Evolutionary conservation across 164 flowering plant genomes (phyloP).

Genomic region (Vitis amurensis): DNA sequence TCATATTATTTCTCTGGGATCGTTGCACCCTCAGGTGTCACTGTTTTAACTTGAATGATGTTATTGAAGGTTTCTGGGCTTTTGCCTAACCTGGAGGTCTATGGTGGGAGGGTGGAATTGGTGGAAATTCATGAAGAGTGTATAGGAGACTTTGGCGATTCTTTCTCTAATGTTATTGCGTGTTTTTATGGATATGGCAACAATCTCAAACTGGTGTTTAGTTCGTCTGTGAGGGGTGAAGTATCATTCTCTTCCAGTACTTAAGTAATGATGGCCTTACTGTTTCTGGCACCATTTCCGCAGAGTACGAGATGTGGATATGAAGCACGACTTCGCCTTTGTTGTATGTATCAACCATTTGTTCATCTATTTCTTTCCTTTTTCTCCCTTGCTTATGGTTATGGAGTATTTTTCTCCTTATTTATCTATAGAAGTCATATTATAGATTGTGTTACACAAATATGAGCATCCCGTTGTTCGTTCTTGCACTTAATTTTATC

Average conservation of each 20-base stretch:
- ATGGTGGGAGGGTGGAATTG: constrained; percentile 56
- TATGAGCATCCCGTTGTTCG: constrained; percentile 21
- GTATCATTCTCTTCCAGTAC: constrained; percentile 63
- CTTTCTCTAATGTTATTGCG: constrained; percentile 76
- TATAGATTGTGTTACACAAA: constrained; percentile 5
- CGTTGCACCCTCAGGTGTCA: constrained; percentile 40
- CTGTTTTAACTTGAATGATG: constrained; percentile 50
- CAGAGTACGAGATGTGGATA: constrained; percentile 96
- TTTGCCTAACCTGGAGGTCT: constrained; percentile 53
- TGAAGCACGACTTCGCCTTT: constrained; percentile 88
- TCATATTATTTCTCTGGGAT: constrained; percentile 36
- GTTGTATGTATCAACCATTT: constrained; percentile 56
- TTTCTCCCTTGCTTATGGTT: not conserved
- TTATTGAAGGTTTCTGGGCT: constrained; percentile 56
- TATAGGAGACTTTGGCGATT: constrained; percentile 85
- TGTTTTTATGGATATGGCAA: constrained; percentile 81
- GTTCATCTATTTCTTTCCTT: not conserved
- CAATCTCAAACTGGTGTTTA: constrained; percentile 79
- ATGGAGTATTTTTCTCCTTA: not conserved
- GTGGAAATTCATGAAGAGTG: constrained; percentile 68
- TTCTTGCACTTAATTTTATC: not conserved
- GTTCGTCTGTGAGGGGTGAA: constrained; percentile 71
- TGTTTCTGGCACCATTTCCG: constrained; percentile 84
- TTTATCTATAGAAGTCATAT: not conserved
- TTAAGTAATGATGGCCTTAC: constrained; percentile 87